Evolutionary conservation across 2,329 filamentous ascomycete species (phyloP).

Genomic region (Pestalotiopsis sp.): DNA sequence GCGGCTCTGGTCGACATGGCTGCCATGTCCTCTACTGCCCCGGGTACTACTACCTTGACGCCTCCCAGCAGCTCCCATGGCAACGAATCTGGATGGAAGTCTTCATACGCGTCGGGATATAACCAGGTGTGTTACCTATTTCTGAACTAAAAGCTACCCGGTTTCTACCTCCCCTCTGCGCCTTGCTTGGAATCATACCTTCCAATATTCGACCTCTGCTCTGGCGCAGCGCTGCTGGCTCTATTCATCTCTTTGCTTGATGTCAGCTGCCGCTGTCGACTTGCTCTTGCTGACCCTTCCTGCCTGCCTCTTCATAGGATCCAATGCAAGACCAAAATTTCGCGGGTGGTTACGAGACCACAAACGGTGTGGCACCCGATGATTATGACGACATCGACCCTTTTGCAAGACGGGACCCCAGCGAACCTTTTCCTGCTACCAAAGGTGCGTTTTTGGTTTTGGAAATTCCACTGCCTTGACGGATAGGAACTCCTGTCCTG

Average conservation of each 20-base stretch:
- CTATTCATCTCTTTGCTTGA: not conserved
- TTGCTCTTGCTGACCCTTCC: not conserved
- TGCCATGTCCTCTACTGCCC: constrained; percentile 53
- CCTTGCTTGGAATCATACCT: not conserved
- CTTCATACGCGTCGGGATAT: constrained; percentile 23
- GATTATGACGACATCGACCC: constrained; percentile 23
- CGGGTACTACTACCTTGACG: constrained; percentile 50
- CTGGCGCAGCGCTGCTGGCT: not conserved
- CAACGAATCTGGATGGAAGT: constrained; percentile 46
- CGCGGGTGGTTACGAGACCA: constrained; percentile 23
- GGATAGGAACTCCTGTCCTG: not conserved
- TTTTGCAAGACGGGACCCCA: constrained; percentile 17
- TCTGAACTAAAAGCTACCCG: not conserved
- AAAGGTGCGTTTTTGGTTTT: constrained; percentile 24
- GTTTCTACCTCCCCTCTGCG: not conserved
- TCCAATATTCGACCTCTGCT: not conserved
- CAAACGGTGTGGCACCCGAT: constrained; percentile 24
- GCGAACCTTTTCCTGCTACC: constrained; percentile 23
- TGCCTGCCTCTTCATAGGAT: constrained; percentile 19
- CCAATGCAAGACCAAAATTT: constrained; percentile 26
- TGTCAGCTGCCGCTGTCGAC: not conserved
- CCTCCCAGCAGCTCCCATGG: constrained; percentile 53
- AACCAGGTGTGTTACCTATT: constrained; percentile 28
- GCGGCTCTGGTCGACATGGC: constrained; percentile 43
- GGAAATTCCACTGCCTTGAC: not conserved